Evolutionary conservation across 805 yeast genomes (phyloP), one percentile per base, ranked within the genome.

Genomic region (Jamesozyma rosinii): DNA sequence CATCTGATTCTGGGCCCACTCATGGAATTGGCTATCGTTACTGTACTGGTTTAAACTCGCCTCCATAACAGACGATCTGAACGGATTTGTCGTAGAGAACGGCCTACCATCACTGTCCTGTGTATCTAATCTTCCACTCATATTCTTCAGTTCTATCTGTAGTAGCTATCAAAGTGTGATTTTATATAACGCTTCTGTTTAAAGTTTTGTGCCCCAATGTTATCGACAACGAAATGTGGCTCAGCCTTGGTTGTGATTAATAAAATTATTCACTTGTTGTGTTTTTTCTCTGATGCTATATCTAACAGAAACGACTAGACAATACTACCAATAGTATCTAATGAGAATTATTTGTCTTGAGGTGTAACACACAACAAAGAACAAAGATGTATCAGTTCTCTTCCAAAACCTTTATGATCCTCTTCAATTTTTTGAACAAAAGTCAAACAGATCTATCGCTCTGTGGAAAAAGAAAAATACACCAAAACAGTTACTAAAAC

Each of bases 51-150:
- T 49, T 26, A 55, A 41, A 27, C 64, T 59, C n/a, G 57, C 41
- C 31, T 57, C 65, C 36, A 40, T 47, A 35, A 69, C 54, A 5
- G 69, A 71, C 6, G 68, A 68, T 55, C 90, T 72, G 61, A 83
- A 83, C n/a, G 90, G 90, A 52, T 83, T 83, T 58, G 79, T 79
- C 2, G 79, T 68, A 5, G 88, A 80, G 42, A 79, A 65, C 2
- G 70, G 72, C 49, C 72, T 64, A 9, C 52, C 46, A 17, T 42
- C 49, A 37, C 53, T 53, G 21, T 54, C 49, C 41, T 60, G 59
- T 36, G 51, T 48, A 26, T 49, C 45, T n/a, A 51, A 31, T 40
- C 58, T 46, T 24, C 51, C 46, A 37, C 48, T 48, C 58, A 53
- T 53, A 19, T 19, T 37, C n/a, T 32, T 4, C 17, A 24, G 10